Evolutionary conservation across 306 rosid genomes (phyloP).

Genomic region (Medicago lupulina): DNA sequence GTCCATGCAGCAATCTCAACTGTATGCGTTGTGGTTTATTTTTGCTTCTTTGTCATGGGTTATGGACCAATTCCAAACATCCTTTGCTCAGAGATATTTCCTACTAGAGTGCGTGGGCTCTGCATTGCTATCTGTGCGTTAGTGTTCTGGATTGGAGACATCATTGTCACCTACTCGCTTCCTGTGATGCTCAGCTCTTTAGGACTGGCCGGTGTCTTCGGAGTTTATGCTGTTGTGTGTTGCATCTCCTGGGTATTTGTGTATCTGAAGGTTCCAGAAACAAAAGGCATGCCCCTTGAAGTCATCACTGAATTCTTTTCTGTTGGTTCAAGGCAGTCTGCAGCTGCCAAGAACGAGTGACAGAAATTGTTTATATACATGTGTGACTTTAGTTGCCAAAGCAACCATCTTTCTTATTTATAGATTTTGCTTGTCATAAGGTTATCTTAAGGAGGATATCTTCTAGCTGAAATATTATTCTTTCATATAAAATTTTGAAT

Average conservation of each 20-base stretch:
- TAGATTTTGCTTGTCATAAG: slow-evolving; percentile 42
- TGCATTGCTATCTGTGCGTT: slow-evolving; percentile 80
- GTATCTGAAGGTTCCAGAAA: slow-evolving; percentile 81
- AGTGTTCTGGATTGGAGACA: slow-evolving; percentile 74
- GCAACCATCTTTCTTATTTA: slow-evolving; percentile 27
- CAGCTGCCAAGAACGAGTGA: slow-evolving; percentile 57
- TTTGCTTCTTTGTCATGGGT: slow-evolving; percentile 72
- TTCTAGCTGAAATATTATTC: slow-evolving; percentile 42
- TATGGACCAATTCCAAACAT: slow-evolving; percentile 86
- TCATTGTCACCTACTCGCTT: slow-evolving; percentile 72
- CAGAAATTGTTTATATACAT: slow-evolving; percentile 25
- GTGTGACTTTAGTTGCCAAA: slow-evolving; percentile 31
- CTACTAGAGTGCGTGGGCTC: slow-evolving; percentile 82
- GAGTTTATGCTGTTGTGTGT: slow-evolving; percentile 66
- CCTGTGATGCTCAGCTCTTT: slow-evolving; percentile 62
- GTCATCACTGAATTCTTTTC: slow-evolving; percentile 82
- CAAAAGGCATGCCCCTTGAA: slow-evolving; percentile 94
- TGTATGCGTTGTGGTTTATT: slow-evolving; percentile 63
- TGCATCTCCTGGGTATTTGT: slow-evolving; percentile 69
- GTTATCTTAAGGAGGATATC: slow-evolving; percentile 26
- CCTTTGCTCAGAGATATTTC: slow-evolving; percentile 80
- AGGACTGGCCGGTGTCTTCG: slow-evolving; percentile 72
- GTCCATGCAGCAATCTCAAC: slow-evolving; percentile 69
- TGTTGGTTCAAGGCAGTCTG: slow-evolving; percentile 63
- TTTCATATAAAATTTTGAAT: slow-evolving; percentile 48